Base-by-base conservation (phyloP, 2,329 filamentous ascomycete genomes). In the Colletotrichum tabaci region DNA sequence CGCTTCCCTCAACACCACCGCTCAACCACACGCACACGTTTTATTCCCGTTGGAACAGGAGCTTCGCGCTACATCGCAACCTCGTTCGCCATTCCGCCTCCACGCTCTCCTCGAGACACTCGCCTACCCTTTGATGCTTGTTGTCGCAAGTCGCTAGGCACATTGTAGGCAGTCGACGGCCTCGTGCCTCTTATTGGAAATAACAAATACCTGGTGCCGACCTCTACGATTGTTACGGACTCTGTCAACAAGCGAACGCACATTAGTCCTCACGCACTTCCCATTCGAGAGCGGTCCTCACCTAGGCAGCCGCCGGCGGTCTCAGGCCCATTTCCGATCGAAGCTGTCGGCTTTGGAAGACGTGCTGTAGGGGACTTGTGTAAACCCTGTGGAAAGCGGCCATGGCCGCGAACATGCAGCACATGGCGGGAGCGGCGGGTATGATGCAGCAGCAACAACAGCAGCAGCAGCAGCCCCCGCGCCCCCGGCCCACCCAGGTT, bases 371-470 rank as follows among this genome's bases (percentile, higher is more conserved):
- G 50, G 53, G 50, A 68, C 57, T 72, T 74, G 61, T 73, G 65
- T 56, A 23, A 74, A 71, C 38, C 72, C 70, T 61, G 69, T 74
- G 64, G 62, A 71, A 73, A 75, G 85, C 85, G 84, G 86, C 86
- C 81, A 90, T 90, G 88, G 88, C 88, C 83, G 87, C 86, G 78
- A 89, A 89, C 76, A 86, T 90, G 82, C 85, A 86, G 79, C 87
- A 88, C 77, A 89, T 90, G 87, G 84, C 81, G 78, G 82, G 80
- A 72, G 82, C 80, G 74, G 84, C 82, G 79, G 82, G 82, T 70
- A 84, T 86, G 80, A 82, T 86, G 79, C 82, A 78, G 74, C 83
- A 83, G 67, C 79, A 79, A 56, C 58, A 49, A n/a, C 52, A 55
- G 30, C 82, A 78, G 74, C 83, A 83, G 67, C 79, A 79, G 56